A percentile compares a stretch with the other conserved stretches of the same genome.
These are phyloP conservation scores for Aspergillus biplanus DNA, from an alignment of 495 filamentous ascomycete genomes.

Conservation along the genomic window DNA sequence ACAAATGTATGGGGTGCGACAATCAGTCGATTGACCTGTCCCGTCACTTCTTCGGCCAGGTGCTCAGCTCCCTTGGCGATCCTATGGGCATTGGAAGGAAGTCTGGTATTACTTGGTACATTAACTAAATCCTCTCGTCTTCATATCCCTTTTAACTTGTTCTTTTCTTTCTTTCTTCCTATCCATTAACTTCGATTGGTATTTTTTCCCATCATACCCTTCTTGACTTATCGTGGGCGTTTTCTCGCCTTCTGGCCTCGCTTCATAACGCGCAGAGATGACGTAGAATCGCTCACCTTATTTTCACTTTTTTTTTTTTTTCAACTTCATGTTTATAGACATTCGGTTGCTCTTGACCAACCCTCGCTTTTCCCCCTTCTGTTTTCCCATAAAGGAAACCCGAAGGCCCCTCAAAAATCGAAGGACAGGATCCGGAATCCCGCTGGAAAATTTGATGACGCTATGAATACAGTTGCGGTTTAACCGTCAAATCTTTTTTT, in stretches of 20 bases:
- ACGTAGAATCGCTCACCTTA: neutral
- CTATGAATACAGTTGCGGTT: conserved; percentile 19
- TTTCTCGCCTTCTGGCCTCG: neutral
- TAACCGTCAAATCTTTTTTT: conserved; percentile 10
- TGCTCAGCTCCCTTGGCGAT: conserved; percentile 30
- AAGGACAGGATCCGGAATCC: conserved; percentile 20
- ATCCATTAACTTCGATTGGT: neutral
- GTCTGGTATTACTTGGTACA: conserved; percentile 17
- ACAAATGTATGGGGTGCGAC: conserved; percentile 77
- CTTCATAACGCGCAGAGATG: neutral
- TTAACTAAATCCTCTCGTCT: conserved; percentile 27
- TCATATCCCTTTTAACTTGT: neutral
- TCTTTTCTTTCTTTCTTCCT: neutral
- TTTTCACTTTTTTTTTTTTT: conserved; percentile 7
- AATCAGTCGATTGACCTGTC: conserved; percentile 51
- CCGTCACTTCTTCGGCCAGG: conserved; percentile 41
- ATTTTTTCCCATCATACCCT: neutral
- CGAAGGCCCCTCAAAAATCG: conserved; percentile 1
- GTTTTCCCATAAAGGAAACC: conserved; percentile 6
- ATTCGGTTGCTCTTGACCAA: conserved; percentile 19
- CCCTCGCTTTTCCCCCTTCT: conserved; percentile 5
- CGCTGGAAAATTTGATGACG: conserved; percentile 18
- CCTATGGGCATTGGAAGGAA: neutral
- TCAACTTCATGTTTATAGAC: conserved; percentile 21
- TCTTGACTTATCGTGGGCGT: conserved; percentile 5